A percentile compares a stretch with the other conserved stretches of the same genome.
Conservation (phyloP, 2,329 filamentous ascomycete genomes). For the Fusarium sp. region DNA sequence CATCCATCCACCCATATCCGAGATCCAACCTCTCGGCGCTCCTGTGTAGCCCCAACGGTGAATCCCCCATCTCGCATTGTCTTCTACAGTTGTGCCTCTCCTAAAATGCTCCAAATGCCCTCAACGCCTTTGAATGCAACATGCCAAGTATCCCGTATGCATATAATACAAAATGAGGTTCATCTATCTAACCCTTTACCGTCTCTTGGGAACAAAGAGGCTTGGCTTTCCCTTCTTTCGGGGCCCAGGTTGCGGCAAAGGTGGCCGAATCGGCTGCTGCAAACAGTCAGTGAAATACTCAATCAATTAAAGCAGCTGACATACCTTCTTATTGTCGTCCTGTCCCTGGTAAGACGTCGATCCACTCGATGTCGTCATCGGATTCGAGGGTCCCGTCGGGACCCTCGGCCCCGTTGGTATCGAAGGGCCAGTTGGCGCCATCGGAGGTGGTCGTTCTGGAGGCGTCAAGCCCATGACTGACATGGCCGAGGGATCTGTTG, state of each 20-base stretch:
- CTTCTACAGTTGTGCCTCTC: background rate
- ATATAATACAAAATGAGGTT: conserved; percentile 20
- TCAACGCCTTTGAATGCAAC: conserved; percentile 40
- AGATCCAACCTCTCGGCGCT: background rate
- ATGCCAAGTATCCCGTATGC: conserved; percentile 18
- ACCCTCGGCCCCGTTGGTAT: conserved; percentile 25
- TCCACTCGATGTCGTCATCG: conserved; percentile 37
- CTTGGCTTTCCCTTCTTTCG: conserved; percentile 57
- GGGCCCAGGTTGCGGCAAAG: conserved; percentile 43
- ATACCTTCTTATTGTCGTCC: conserved; percentile 38
- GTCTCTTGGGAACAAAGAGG: conserved; percentile 58
- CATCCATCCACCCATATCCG: background rate
- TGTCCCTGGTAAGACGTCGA: conserved; percentile 33
- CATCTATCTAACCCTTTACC: conserved; percentile 26
- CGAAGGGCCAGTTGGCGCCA: conserved; percentile 25
- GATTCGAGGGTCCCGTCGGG: conserved; percentile 17
- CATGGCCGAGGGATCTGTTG: conserved; percentile 65
- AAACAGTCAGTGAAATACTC: conserved; percentile 28
- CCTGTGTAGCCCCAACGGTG: background rate
- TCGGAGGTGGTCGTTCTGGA: conserved; percentile 56
- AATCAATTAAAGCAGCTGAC: background rate
- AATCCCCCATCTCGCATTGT: background rate
- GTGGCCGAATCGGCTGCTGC: conserved; percentile 27
- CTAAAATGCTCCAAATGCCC: conserved; percentile 11
- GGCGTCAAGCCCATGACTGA: conserved; percentile 62